Evolutionary conservation across 345 rosid genomes (phyloP), one percentile per base, ranked within the genome.

Genomic region (Conringia planisiliqua): DNA sequence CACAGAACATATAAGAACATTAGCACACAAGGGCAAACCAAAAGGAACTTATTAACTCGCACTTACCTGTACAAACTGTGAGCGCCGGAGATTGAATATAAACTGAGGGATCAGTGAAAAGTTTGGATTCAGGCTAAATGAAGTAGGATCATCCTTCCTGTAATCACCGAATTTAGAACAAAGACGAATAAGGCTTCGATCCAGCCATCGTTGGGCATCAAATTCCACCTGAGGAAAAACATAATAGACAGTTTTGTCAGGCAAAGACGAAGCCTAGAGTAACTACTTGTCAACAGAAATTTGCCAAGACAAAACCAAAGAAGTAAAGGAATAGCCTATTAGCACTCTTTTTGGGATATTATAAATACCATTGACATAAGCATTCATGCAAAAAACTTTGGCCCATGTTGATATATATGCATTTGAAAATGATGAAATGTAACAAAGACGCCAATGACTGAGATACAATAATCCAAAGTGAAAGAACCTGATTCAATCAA

Each of bases 181-280:
- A 12, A 92, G 61, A 44, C 97, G 96, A 77, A 92, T 92, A 60
- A 95, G 97, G 62, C 83, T 92, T 77, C 99, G 80, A 78, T 95
- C 99, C 75, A 95, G 81, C 99, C 99, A 95, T 73, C 97, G 89
- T 22, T 96, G 89, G 77, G 97, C 96, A 83, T 95, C 99, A 82
- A 95, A 95, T 13, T 93, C 97, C 66, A 90, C 99, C 99, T 95
- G 88, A 52, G 18, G 52, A 51, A 50, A 61, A 63, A 75, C 62
- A 76, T 50, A 60, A 29, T 50, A 36, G 47, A 46, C 6, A 10
- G 43, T 10, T 36, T 47, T 47, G 22, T 50, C 33, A 72, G n/a
- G n/a, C n/a, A n/a, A n/a, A n/a, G n/a, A n/a, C n/a, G n/a, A n/a
- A n/a, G n/a, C n/a, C n/a, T n/a, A n/a, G n/a, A n/a, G 29, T 65